Evolutionary conservation across 805 yeast species (phyloP).

Genomic region (Lipomyces sp.): DNA sequence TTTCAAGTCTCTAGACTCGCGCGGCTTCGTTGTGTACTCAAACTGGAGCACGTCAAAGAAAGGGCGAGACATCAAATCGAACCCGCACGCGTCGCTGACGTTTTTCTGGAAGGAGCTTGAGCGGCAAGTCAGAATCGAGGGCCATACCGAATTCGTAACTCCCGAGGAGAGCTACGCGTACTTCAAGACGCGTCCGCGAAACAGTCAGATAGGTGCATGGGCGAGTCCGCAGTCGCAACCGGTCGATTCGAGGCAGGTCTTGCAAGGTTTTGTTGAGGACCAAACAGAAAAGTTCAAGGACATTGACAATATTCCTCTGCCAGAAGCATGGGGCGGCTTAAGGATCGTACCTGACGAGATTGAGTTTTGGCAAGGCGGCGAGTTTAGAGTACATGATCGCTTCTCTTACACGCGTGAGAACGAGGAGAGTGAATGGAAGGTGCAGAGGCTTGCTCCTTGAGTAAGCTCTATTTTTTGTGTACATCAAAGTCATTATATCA

Average conservation of each 20-base stretch:
- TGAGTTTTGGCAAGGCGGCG: conserved; percentile 98
- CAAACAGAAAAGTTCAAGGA: conserved; percentile 58
- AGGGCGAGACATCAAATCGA: conserved; percentile 62
- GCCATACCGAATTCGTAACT: conserved; percentile 67
- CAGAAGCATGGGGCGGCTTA: conserved; percentile 94
- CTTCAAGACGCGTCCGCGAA: conserved; percentile 85
- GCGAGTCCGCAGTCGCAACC: conserved; percentile 81
- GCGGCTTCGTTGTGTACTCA: conserved; percentile 78
- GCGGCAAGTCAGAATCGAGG: conserved; percentile 92
- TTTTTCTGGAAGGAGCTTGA: conserved; percentile 92
- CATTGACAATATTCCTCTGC: conserved; percentile 72
- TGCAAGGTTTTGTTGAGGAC: conserved; percentile 51
- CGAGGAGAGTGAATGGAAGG: conserved; percentile 15
- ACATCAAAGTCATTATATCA: neutral
- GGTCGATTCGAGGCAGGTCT: conserved; percentile 56
- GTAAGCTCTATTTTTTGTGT: neutral
- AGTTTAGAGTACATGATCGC: conserved; percentile 86
- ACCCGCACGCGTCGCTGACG: conserved; percentile 76
- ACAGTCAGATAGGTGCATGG: conserved; percentile 95
- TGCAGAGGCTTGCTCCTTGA: conserved; percentile 24
- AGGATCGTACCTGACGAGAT: conserved; percentile 82
- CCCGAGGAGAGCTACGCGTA: conserved; percentile 73
- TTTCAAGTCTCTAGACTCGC: conserved; percentile 81
- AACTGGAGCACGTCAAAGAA: conserved; percentile 90
- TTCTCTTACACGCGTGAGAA: conserved; percentile 37